phyloP scores from a whole-genome alignment of 305 asterid genomes.

The Lippia alba region DNA sequence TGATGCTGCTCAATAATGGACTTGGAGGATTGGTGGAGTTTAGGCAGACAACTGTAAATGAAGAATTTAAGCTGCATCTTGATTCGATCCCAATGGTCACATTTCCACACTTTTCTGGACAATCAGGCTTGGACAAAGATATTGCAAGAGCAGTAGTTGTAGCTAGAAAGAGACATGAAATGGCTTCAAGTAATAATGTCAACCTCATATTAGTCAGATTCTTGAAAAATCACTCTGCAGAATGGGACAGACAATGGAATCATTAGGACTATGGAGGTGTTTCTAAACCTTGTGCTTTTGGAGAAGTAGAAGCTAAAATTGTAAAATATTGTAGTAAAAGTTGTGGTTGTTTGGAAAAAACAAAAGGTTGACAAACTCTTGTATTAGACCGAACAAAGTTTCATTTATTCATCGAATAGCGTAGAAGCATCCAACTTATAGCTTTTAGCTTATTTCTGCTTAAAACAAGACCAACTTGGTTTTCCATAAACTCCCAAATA shows the following conservation, averaged over 20 bases:
- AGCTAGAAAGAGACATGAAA: slow-evolving; percentile 6
- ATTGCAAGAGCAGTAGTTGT: background rate
- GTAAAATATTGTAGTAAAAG: too few relatives aligned
- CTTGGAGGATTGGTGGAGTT: slow-evolving; percentile 24
- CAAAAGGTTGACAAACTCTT: too few relatives aligned
- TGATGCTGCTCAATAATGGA: slow-evolving; percentile 30
- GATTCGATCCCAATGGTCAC: slow-evolving; percentile 43
- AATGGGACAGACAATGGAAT: background rate
- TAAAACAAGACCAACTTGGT: too few relatives aligned
- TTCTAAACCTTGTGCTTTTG: too few relatives aligned
- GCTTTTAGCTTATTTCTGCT: too few relatives aligned
- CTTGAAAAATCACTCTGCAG: background rate
- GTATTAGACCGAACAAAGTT: too few relatives aligned
- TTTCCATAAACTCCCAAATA: too few relatives aligned
- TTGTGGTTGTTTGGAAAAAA: too few relatives aligned
- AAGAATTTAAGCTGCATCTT: slow-evolving; percentile 39
- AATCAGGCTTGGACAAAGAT: slow-evolving; percentile 31
- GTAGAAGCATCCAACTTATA: too few relatives aligned
- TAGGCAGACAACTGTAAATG: slow-evolving; percentile 32
- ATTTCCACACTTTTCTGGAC: slow-evolving; percentile 43
- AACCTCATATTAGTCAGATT: background rate
- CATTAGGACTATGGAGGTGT: background rate
- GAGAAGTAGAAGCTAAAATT: too few relatives aligned
- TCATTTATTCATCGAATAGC: too few relatives aligned
- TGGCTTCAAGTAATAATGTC: background rate